These are phyloP conservation scores for Pseudocercospora musae DNA, from an alignment of 2,329 filamentous ascomycete genomes.

Conservation along the genomic window DNA sequence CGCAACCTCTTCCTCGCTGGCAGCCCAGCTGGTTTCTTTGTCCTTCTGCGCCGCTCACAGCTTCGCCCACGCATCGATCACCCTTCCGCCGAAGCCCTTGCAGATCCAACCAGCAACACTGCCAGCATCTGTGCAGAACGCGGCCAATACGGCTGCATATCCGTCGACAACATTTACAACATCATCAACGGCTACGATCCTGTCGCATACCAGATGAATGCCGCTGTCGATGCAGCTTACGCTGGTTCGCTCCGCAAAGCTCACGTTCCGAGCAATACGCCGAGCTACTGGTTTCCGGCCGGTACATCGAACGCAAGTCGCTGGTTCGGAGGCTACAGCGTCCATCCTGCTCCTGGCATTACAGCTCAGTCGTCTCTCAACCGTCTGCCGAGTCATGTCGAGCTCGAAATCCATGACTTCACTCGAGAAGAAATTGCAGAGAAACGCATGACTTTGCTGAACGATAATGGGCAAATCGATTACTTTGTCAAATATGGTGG, in stretches of 20 bases:
- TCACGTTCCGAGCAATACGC: slow-evolving; percentile 70
- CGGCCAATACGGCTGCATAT: slow-evolving; percentile 82
- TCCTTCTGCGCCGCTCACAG: slow-evolving; percentile 71
- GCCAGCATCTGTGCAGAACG: slow-evolving; percentile 68
- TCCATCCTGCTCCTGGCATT: slow-evolving; percentile 34
- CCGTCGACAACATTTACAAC: slow-evolving; percentile 96
- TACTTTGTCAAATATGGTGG: slow-evolving; percentile 80
- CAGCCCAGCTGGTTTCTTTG: slow-evolving; percentile 87
- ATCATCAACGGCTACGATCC: slow-evolving; percentile 74
- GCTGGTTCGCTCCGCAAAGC: slow-evolving; percentile 72
- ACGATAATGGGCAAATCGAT: slow-evolving; percentile 96
- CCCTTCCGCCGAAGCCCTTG: slow-evolving; percentile 70
- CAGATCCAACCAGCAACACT: slow-evolving; percentile 50
- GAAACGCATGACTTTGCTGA: slow-evolving; percentile 79
- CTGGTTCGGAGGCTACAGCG: slow-evolving; percentile 38
- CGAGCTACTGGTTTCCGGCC: slow-evolving; percentile 42
- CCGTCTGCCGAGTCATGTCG: slow-evolving; percentile 57
- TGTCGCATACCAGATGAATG: slow-evolving; percentile 89
- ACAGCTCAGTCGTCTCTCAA: slow-evolving; percentile 31
- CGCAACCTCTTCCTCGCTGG: slow-evolving; percentile 85
- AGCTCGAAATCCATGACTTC: slow-evolving; percentile 94
- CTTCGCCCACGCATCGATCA: slow-evolving; percentile 74
- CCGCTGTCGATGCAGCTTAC: slow-evolving; percentile 78
- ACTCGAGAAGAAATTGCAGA: slow-evolving; percentile 88
- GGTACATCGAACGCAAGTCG: slow-evolving; percentile 32